Evolutionary conservation across 495 filamentous ascomycete species (phyloP).

Genomic region (Hyaloscypha bicolor): DNA sequence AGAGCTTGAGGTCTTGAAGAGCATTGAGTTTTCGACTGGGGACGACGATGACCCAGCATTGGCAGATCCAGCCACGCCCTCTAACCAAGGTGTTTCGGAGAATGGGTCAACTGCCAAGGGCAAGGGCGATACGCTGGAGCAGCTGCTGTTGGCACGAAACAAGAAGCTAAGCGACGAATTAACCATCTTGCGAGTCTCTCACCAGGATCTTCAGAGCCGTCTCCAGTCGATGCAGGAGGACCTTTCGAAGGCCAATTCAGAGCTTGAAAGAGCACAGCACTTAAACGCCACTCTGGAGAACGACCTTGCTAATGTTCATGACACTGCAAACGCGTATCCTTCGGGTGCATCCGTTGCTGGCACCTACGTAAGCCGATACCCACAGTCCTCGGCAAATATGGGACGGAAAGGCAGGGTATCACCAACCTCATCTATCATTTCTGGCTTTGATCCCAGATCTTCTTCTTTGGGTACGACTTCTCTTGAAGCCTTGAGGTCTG

Average conservation of each 20-base stretch:
- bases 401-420: conserved; percentile 70
- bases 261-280: conserved; percentile 81
- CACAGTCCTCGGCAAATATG: conserved; percentile 58
- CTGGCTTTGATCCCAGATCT: conserved; percentile 78
- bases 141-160: conserved; percentile 88
- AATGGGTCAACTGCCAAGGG: conserved; percentile 49
- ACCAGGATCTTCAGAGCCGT: conserved; percentile 84
- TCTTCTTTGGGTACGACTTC: conserved; percentile 42
- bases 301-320: conserved; percentile 86
- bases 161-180: conserved; percentile 95
- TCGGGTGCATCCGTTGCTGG: conserved; percentile 89
- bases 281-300: conserved; percentile 90
- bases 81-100: conserved; percentile 39
- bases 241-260: conserved; percentile 78
- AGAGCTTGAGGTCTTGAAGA: conserved; percentile 95
- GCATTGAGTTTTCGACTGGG: conserved; percentile 91
- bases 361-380: conserved; percentile 84
- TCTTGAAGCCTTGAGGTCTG: conserved; percentile 46
- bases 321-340: conserved; percentile 78
- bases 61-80: conserved; percentile 24
- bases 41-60: conserved; percentile 67
- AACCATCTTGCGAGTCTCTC: conserved; percentile 88
- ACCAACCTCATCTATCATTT: conserved; percentile 96
- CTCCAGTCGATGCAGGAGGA: conserved; percentile 82
- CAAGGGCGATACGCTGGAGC: conserved; percentile 83